These are phyloP conservation scores for Globisporangium polare DNA, from an alignment of 352 stramenopile genomes.

Conservation along the genomic window DNA sequence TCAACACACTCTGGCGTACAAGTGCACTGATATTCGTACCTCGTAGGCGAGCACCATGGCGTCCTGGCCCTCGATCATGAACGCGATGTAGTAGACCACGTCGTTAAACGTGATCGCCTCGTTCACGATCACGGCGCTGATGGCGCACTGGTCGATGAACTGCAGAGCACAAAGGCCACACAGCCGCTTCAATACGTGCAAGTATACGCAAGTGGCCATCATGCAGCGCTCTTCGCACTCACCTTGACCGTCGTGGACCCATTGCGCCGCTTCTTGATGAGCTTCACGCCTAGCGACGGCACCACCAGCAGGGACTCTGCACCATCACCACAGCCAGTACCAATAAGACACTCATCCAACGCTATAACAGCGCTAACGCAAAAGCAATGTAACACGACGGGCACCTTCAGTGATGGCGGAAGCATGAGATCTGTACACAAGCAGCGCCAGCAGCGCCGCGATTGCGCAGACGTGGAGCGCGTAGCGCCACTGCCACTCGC, in stretches of 20 bases:
- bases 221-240: not conserved
- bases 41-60: conserved; percentile 78
- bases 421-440: conserved; percentile 1
- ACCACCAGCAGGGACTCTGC: conserved; percentile 77
- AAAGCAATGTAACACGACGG: not conserved
- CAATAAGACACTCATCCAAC: not conserved
- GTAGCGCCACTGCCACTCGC: conserved; percentile 13
- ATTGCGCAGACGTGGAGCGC: not conserved
- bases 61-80: conserved; percentile 63
- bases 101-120: conserved; percentile 77
- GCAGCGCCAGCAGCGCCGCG: conserved; percentile 2
- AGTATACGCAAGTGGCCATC: not conserved
- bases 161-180: not conserved
- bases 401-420: conserved; percentile 13
- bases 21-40: conserved; percentile 25
- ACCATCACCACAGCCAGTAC: not conserved
- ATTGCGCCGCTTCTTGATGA: conserved; percentile 56
- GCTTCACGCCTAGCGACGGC: conserved; percentile 65
- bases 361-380: not conserved
- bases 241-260: conserved; percentile 31
- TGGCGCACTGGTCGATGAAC: conserved; percentile 42
- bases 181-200: not conserved
- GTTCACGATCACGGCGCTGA: conserved; percentile 76
- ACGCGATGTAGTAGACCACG: conserved; percentile 79
- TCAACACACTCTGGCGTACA: not conserved